Base-by-base conservation (phyloP, 371 early-diverging fungal genomes). In the Mucor racemosus region DNA sequence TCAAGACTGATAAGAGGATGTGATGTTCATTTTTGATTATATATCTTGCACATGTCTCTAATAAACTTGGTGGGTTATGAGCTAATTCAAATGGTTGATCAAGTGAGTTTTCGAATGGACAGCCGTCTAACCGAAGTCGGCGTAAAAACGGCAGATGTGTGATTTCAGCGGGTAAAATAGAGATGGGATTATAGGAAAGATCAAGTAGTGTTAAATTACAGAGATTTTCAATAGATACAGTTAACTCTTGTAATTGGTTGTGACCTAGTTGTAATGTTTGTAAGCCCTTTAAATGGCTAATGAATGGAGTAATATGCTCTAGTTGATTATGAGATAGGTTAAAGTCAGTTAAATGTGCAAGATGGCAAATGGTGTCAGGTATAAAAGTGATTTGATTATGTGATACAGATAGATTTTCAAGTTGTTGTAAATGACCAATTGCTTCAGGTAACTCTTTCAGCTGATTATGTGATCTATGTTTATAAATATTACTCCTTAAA, bases 1-100 rank as follows among this genome's bases (percentile, higher is more conserved):
- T 46, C 15, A 83, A 82, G 17, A 91, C 33, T 53, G 53, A 21
- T 53, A 26, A 53, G 5, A 53, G 0, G 31, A 53, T 31, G 39
- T 79, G 35, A 17, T 41, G 7, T 54, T 73, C 38, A 69, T 71
- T 31, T 85, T 74, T 14, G 8, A 64, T 81, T 34, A 95, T 79
- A 11, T 85, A 74, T 40, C 95, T 78, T 0, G 93, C 91, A 39
- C 93, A 91, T 14, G 89, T 78, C 75, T 95, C 96, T 46, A 86
- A 71, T 19, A 95, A 76, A 9, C 86, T 84, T 39, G 85, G 90
- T 58, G 64, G 87, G 67, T 64, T 69, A 65, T 74, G 66, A 39
- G 59, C 46, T n/a, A 81, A 42, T 34, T 68, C 36, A 64, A 67
- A 35, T 5, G 33, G 58, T 17, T 50, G 53, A n/a, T 59, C 60